Conservation (phyloP, 2,329 filamentous ascomycete genomes). For the Fusarium sp. region DNA sequence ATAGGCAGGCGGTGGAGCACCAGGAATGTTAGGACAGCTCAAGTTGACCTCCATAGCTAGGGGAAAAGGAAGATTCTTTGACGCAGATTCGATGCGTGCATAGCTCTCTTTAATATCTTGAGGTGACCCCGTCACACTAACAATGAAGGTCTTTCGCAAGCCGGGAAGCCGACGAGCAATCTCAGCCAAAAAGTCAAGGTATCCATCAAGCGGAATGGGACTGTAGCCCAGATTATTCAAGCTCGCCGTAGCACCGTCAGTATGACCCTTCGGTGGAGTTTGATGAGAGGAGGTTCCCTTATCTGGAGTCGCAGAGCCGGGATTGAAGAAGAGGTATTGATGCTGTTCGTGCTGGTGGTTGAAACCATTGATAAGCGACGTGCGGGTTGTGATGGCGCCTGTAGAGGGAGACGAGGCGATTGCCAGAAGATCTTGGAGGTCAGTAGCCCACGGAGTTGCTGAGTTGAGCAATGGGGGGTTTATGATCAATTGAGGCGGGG, state of each 20-base stretch:
- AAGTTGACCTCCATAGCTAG: conserved; percentile 83
- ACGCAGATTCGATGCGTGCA: conserved; percentile 58
- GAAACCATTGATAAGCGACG: conserved; percentile 75
- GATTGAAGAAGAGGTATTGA: conserved; percentile 75
- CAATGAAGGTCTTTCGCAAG: conserved; percentile 70
- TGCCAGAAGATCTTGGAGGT: conserved; percentile 68
- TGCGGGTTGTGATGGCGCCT: conserved; percentile 81
- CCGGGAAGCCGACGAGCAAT: conserved; percentile 53
- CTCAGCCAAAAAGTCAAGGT: conserved; percentile 68
- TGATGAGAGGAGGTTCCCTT: conserved; percentile 40
- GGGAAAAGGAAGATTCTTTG: conserved; percentile 58
- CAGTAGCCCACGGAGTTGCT: conserved; percentile 81
- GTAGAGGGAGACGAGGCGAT: conserved; percentile 74
- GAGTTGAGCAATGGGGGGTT: conserved; percentile 79
- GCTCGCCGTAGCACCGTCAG: conserved; percentile 55
- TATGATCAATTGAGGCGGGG: conserved; percentile 60
- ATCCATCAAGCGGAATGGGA: conserved; percentile 70
- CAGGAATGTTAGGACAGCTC: conserved; percentile 80
- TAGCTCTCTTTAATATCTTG: conserved; percentile 71
- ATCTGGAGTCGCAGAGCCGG: conserved; percentile 48
- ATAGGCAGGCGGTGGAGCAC: conserved; percentile 79
- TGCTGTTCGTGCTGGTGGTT: conserved; percentile 70
- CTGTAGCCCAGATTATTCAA: conserved; percentile 83
- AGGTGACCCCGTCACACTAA: conserved; percentile 77
- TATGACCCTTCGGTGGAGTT: conserved; percentile 31